A percentile compares a stretch with the other conserved stretches of the same genome.
These are phyloP conservation scores for Fusarium sp. DNA, from an alignment of 2,329 filamentous ascomycete genomes.

Conservation along the genomic window DNA sequence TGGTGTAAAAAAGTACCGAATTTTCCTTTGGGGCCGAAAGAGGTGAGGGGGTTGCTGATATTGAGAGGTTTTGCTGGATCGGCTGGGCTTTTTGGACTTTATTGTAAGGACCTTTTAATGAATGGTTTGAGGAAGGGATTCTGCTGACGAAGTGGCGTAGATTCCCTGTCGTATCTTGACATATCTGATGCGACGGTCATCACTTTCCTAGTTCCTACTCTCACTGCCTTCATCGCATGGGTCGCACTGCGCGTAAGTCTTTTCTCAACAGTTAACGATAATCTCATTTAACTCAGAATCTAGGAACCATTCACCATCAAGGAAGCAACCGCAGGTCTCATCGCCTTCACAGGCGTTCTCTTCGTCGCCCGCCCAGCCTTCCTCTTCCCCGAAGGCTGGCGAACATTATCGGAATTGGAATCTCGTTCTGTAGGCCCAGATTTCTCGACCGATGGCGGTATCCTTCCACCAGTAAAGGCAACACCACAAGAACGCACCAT, in stretches of 20 bases:
- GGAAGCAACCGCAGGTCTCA: conserved; percentile 75
- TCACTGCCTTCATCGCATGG: conserved; percentile 75
- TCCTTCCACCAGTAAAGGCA: conserved; percentile 48
- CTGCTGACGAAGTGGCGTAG: conserved; percentile 42
- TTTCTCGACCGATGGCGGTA: conserved; percentile 27
- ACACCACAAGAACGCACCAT: conserved; percentile 72
- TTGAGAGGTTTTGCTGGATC: conserved; percentile 72
- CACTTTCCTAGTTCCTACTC: conserved; percentile 79
- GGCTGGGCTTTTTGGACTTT: conserved; percentile 73
- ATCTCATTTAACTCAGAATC: rapidly evolving
- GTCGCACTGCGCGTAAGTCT: conserved; percentile 52
- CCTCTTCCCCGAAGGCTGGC: conserved; percentile 57
- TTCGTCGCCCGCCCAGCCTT: conserved; percentile 78
- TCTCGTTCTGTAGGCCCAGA: conserved; percentile 8
- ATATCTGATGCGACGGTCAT: conserved; percentile 84
- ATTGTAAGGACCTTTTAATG: conserved; percentile 47
- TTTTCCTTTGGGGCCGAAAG: conserved; percentile 74
- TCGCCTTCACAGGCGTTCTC: conserved; percentile 78
- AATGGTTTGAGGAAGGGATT: rapidly evolving
- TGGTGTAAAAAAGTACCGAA: conserved; percentile 62
- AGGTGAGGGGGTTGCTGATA: conserved; percentile 71
- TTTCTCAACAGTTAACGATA: rapidly evolving
- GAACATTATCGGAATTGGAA: background rate
- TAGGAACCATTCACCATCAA: conserved; percentile 78
- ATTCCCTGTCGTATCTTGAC: conserved; percentile 72